A percentile compares a stretch with the other conserved stretches of the same genome.
Conservation (phyloP, 169 alveolate genomes). For the Plasmodium yoelii region DNA sequence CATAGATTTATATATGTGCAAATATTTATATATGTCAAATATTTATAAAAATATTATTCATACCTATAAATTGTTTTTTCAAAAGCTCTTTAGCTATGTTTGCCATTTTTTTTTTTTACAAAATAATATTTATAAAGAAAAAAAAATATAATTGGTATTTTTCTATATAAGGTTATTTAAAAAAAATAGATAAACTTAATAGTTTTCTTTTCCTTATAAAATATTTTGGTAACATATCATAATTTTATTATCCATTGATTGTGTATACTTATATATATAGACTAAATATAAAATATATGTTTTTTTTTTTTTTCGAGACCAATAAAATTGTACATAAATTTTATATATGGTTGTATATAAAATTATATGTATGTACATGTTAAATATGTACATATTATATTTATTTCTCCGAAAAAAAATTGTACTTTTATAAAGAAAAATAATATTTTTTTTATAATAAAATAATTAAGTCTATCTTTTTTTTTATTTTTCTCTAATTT, state of each 20-base stretch:
- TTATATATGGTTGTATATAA: too few relatives aligned
- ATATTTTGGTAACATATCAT: background rate
- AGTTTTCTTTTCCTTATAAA: background rate
- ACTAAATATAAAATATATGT: too few relatives aligned
- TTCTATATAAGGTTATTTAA: background rate
- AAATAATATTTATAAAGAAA: background rate
- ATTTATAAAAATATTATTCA: background rate
- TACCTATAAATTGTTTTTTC: constrained; percentile 88
- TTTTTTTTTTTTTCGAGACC: too few relatives aligned
- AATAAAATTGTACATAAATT: too few relatives aligned
- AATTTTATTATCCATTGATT: background rate
- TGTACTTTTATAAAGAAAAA: too few relatives aligned
- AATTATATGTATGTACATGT: too few relatives aligned
- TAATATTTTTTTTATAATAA: too few relatives aligned
- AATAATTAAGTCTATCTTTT: too few relatives aligned
- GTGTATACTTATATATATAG: too few relatives aligned
- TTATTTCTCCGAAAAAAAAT: too few relatives aligned
- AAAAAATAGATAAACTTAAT: background rate
- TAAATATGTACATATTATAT: too few relatives aligned
- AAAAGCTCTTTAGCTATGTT: constrained; percentile 86
- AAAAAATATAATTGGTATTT: background rate
- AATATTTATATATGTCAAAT: background rate
- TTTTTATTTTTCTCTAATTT: too few relatives aligned
- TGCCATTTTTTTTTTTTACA: constrained; percentile 74
- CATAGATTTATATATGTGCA: background rate